Evolutionary conservation across 1,139 yeast species (phyloP).

Genomic region (Eremothecium sinecaudum): DNA sequence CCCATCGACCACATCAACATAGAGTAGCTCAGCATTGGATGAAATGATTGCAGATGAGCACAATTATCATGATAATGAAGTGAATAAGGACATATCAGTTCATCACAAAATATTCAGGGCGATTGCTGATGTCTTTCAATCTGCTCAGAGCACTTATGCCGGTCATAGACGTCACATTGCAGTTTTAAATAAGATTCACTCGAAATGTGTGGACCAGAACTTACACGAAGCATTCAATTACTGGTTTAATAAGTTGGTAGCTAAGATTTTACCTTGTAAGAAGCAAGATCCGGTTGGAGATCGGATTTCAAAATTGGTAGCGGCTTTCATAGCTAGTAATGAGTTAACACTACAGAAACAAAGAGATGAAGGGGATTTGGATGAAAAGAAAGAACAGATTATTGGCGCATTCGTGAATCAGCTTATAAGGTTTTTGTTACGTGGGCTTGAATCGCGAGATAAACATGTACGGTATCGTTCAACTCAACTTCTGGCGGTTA

Average conservation of each 20-base stretch:
- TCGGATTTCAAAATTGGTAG: conserved; percentile 63
- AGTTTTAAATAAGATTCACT: conserved; percentile 50
- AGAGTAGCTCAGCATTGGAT: no score
- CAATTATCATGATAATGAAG: background rate
- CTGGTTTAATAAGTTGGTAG: conserved; percentile 51
- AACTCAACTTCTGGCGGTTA: conserved; percentile 65
- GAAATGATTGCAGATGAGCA: background rate
- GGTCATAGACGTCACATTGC: conserved; percentile 70
- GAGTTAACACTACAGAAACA: conserved; percentile 20
- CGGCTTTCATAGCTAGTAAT: conserved; percentile 45
- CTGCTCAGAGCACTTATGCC: conserved; percentile 62
- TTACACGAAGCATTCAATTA: conserved; percentile 50
- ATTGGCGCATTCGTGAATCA: conserved; percentile 48
- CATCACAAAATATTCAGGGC: conserved; percentile 35
- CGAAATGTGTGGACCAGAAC: conserved; percentile 44
- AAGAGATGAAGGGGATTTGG: conserved; percentile 30
- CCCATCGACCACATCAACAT: no score
- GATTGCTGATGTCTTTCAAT: conserved; percentile 67
- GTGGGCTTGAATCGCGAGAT: conserved; percentile 72
- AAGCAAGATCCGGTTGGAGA: conserved; percentile 69
- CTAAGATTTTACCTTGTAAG: conserved; percentile 57
- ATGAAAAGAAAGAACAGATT: conserved; percentile 33
- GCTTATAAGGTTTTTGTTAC: conserved; percentile 54
- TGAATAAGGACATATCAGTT: background rate
- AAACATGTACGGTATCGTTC: conserved; percentile 72